These are phyloP conservation scores for Fusarium floridanum DNA, from an alignment of 2,329 filamentous ascomycete species.

Conservation along the genomic window DNA sequence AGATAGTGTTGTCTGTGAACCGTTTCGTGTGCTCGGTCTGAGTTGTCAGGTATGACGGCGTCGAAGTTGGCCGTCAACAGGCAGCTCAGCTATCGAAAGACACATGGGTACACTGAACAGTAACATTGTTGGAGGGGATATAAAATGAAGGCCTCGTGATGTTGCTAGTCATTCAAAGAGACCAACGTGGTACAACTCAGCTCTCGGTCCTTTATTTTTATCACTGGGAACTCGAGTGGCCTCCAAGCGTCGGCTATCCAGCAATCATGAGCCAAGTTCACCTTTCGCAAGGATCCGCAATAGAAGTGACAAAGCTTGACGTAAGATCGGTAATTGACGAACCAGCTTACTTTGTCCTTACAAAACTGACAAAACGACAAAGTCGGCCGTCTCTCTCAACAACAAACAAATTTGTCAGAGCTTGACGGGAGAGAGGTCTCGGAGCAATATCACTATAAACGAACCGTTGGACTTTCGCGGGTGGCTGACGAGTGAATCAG, in stretches of 20 bases:
- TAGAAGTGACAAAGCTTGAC: not conserved
- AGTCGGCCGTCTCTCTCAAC: not conserved
- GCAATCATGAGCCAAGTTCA: not conserved
- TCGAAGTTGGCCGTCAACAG: not conserved
- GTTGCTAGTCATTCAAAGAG: not conserved
- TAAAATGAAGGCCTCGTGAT: not conserved
- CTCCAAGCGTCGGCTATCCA: not conserved
- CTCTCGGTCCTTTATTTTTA: not conserved
- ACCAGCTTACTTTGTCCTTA: not conserved
- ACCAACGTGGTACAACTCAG: not conserved
- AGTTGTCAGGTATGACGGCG: not conserved
- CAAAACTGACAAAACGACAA: not conserved
- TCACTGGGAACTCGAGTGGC: not conserved
- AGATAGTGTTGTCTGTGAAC: not conserved
- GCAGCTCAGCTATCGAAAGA: not conserved
- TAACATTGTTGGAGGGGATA: not conserved
- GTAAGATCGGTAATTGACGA: not conserved
- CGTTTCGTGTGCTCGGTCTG: not conserved
- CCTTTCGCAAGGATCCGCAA: not conserved
- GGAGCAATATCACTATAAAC: not conserved
- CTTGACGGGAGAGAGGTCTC: not conserved
- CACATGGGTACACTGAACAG: not conserved
- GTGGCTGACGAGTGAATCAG: not conserved
- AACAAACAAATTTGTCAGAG: not conserved
- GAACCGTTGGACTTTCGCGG: not conserved